Evolutionary conservation across 495 filamentous ascomycete genomes (phyloP).

Genomic region (Xylaria telfairii): DNA sequence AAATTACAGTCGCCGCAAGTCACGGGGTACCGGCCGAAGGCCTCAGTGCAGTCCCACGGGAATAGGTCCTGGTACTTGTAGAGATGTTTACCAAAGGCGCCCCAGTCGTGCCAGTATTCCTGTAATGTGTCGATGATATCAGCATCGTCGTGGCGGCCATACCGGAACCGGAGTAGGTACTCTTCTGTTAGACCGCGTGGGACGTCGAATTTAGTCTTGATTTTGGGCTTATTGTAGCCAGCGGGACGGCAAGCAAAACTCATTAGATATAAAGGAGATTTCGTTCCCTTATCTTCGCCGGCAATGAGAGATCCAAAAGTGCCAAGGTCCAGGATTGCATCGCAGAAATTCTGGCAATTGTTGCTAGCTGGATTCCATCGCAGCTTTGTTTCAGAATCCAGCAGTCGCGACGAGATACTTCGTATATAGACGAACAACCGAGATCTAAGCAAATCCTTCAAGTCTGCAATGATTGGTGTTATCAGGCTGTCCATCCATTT

Average conservation of each 20-base stretch:
- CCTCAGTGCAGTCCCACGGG: slow-evolving; percentile 1
- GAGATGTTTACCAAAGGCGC: not conserved
- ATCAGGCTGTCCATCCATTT: not conserved
- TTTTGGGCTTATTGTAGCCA: slow-evolving; percentile 1
- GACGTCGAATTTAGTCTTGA: slow-evolving; percentile 3
- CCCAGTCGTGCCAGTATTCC: slow-evolving; percentile 5
- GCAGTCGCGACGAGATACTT: not conserved
- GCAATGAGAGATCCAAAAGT: not conserved
- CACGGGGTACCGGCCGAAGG: slow-evolving; percentile 4
- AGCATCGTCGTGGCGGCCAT: slow-evolving; percentile 5
- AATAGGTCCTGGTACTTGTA: slow-evolving; percentile 5
- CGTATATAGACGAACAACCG: not conserved
- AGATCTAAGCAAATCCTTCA: not conserved
- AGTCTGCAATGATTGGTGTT: not conserved
- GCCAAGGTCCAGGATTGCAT: not conserved
- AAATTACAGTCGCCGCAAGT: not conserved
- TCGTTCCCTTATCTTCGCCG: not conserved
- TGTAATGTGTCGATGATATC: not conserved
- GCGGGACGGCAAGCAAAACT: not conserved
- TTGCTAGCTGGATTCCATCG: slow-evolving; percentile 3
- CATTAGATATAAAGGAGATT: not conserved
- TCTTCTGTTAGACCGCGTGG: not conserved
- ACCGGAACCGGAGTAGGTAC: slow-evolving; percentile 1
- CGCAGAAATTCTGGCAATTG: slow-evolving; percentile 5
- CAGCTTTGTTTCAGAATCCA: not conserved